Evolutionary conservation across 2,329 filamentous ascomycete species (phyloP), one percentile per base, ranked within the genome.

Genomic region (Coniochaeta sp.): DNA sequence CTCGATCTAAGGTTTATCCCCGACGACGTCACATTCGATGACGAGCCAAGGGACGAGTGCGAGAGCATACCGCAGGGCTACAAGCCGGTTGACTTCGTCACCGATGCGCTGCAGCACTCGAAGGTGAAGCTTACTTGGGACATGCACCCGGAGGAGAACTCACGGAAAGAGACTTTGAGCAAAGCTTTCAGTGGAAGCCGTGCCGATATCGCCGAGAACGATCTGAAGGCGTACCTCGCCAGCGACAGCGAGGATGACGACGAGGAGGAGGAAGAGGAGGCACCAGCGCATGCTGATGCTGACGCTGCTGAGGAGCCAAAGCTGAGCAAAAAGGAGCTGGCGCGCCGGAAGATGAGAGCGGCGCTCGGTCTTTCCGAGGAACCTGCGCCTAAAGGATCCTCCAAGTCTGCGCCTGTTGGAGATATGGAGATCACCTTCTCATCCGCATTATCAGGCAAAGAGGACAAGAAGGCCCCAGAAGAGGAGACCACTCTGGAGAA

Each of bases 41-140:
- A 91, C 47, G 85, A 86, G 60, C 83, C 92, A 0, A 80, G 90
- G 55, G 94, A 99, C 60, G 79, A 87, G 63, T 96, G 91, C 69
- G 77, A 81, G 42, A 77, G 75, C 53, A 76, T 95, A 5, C 87
- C 91, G 0, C 74, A 86, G 24, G 85, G 86, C 20, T 99, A 99
- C 72, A 87, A 86, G 66, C 95, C 94, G 0, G 88, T 90, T 46
- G 92, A 97, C 40, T 99, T 99, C 63, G 87, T 92, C 18, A 99
- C 94, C 0, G 89, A 95, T 57, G 94, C 94, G 1, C 77, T 99
- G 38, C 92, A 95, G 61, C 94, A 96, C 70, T 95, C 90, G 59
- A 97, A 96, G 67, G 95, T 99, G 55, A 95, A 95, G 69, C 76
- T 99, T 54, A 97, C 92, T 0, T 99, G 94, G 94, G 94, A 99